phyloP scores from a whole-genome alignment of 116 monocot species.

The Zostera marina region DNA sequence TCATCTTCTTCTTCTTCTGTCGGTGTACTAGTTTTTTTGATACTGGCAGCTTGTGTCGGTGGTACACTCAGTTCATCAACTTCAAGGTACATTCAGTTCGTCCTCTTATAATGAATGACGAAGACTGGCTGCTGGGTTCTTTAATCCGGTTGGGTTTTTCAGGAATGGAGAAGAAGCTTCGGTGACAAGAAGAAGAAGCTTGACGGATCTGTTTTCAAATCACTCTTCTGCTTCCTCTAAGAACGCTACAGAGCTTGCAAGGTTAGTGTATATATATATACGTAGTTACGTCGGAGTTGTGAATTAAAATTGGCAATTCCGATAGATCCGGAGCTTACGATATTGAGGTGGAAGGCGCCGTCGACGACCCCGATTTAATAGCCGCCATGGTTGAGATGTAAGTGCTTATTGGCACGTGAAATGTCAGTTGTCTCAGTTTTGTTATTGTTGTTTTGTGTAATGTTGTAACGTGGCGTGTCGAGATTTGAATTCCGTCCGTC shows the following conservation, averaged over 20 bases:
- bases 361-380: constrained; percentile 10
- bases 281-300: too few species aligned
- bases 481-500: too few species aligned
- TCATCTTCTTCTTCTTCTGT: too few species aligned
- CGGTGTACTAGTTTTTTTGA: too few species aligned
- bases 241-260: neutral
- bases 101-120: too few species aligned
- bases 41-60: neutral
- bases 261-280: neutral
- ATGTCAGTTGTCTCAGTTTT: too few species aligned
- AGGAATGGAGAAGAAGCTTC: neutral
- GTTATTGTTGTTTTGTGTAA: neutral
- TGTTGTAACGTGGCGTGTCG: neutral
- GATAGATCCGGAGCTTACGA: constrained; percentile 1
- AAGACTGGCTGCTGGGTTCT: too few species aligned
- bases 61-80: neutral
- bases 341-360: constrained; percentile 8
- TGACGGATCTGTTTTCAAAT: constrained; percentile 3
- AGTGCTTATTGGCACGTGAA: neutral
- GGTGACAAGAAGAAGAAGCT: neutral
- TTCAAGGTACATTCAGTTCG: neutral
- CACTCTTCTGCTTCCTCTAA: neutral
- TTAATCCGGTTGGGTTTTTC: neutral
- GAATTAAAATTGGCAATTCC: constrained; percentile 1
- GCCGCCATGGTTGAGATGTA: constrained; percentile 16